Percentiles rank a stretch among this genome's conserved stretches.
Evolutionary conservation across 2,329 filamentous ascomycete species (phyloP).

Genomic region (Thelonectria blattea): DNA sequence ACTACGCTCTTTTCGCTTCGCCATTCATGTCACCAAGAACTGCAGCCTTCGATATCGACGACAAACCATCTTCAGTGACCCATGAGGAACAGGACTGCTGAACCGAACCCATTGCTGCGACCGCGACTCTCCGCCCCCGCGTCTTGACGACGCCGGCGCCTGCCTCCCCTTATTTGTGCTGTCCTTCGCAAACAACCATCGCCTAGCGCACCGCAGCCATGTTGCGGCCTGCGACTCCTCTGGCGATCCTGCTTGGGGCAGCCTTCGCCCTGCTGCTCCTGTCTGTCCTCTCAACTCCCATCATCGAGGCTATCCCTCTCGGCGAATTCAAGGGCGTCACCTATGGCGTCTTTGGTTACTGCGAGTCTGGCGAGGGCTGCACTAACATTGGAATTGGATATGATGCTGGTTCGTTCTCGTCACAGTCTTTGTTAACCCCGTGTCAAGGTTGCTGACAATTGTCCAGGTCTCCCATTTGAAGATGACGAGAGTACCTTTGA

Average conservation of each 20-base stretch:
- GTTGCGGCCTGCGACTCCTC: constrained; percentile 89
- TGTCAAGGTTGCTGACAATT: constrained; percentile 21
- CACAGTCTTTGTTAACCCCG: not conserved
- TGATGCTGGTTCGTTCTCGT: constrained; percentile 69
- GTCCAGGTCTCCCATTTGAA: constrained; percentile 33
- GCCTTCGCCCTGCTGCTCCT: constrained; percentile 87
- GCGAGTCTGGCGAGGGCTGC: constrained; percentile 66
- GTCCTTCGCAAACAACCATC: constrained; percentile 17
- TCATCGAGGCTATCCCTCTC: constrained; percentile 84
- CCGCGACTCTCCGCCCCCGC: constrained; percentile 19
- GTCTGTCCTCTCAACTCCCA: constrained; percentile 87
- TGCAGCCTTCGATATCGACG: constrained; percentile 12
- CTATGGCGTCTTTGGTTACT: constrained; percentile 95
- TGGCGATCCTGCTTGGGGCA: constrained; percentile 82
- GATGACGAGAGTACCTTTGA: constrained; percentile 58
- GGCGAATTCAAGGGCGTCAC: constrained; percentile 76
- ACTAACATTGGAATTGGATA: constrained; percentile 83
- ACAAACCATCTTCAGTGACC: constrained; percentile 1
- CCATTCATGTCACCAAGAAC: constrained; percentile 12
- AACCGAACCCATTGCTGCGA: constrained; percentile 5
- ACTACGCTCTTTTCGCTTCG: constrained; percentile 6
- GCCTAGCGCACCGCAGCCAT: constrained; percentile 59
- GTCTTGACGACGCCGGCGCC: constrained; percentile 35
- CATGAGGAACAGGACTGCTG: constrained; percentile 12
- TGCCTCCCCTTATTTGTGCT: constrained; percentile 14